Base-by-base conservation (phyloP, 208 protist genomes). In the Trypanosoma lewisi region DNA sequence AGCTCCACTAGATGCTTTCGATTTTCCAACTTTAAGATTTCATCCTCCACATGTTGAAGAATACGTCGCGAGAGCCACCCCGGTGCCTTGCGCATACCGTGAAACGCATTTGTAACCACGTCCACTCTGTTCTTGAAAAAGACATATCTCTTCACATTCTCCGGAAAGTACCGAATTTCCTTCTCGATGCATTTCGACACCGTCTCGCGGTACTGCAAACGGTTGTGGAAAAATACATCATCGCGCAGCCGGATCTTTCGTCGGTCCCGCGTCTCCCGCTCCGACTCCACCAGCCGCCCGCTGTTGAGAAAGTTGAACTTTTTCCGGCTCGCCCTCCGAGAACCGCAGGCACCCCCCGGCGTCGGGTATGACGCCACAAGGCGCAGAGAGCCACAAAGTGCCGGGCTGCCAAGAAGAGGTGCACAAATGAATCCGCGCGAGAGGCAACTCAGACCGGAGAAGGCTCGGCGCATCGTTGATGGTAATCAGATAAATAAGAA, bases 251-350 rank as follows among this genome's bases (percentile, higher is more conserved):
- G 84, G 17, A 82, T 64, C 14, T 14, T 39, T 36, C 31, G 25
- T 2, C 62, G 58, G 19, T 55, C 63, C 30, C 71, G 36, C 25
- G 21, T 34, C 49, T 53, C 68, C 21, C 66, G 49, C n/a, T 66
- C 39, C 0, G 37, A 60, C 7, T 61, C 39, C 6, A 91, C 63
- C 11, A 94, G 62, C 0, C 85, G 77, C 30, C 82, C 55, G 5
- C n/a, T 49, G 0, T 70, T 95, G 44, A 95, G 80, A 67, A 83
- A 95, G 73, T 95, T 95, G 73, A 75, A 95, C 25, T 72, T 68
- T 67, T 95, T 95, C 25, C 68, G 51, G 21, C 50, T 44, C 34
- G 19, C 52, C 16, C 47, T 61, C 31, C 16, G 0, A 6, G 7
- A 17, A 21, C 30, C 47, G 14, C 59, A 37, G 14, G n/a, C 33